phyloP scores from a whole-genome alignment of 305 asterid species.

The Fraxinus velutina region DNA sequence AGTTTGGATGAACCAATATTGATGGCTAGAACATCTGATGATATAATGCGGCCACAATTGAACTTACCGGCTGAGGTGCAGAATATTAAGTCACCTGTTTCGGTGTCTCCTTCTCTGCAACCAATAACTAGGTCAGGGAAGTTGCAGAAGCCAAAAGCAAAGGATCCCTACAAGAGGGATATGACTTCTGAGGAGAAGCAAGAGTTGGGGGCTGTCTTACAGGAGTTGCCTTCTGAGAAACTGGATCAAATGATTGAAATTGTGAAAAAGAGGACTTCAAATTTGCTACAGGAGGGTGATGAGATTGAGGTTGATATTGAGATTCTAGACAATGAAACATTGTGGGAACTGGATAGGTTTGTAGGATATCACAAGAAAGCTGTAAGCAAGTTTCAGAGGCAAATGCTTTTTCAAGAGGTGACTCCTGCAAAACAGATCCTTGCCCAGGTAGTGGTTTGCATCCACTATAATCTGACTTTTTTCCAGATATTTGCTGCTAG shows the following conservation, averaged over 20 bases:
- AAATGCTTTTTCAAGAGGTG: slow-evolving; percentile 35
- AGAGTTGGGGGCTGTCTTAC: slow-evolving; percentile 78
- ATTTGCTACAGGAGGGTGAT: slow-evolving; percentile 89
- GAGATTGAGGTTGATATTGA: slow-evolving; percentile 97
- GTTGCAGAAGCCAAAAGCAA: slow-evolving; percentile 89
- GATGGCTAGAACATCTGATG: slow-evolving; percentile 12
- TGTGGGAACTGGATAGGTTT: slow-evolving; percentile 95
- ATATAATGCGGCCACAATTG: background rate
- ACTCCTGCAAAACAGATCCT: background rate
- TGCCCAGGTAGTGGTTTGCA: background rate
- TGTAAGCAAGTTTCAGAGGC: slow-evolving; percentile 85
- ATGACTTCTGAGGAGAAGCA: slow-evolving; percentile 95
- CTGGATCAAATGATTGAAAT: slow-evolving; percentile 86
- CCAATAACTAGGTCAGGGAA: slow-evolving; percentile 35
- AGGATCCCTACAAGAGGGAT: slow-evolving; percentile 80
- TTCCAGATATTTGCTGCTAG: background rate
- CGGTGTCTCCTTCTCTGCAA: slow-evolving; percentile 45
- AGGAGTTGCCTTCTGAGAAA: slow-evolving; percentile 84
- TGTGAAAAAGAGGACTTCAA: slow-evolving; percentile 73
- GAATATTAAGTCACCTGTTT: background rate
- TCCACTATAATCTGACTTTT: background rate
- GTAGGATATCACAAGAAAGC: slow-evolving; percentile 91
- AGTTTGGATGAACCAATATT: background rate
- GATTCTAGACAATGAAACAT: slow-evolving; percentile 84
- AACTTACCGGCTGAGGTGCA: background rate